These are phyloP conservation scores for Hypericum androsaemum DNA, from an alignment of 345 rosid genomes.

Conservation along the genomic window DNA sequence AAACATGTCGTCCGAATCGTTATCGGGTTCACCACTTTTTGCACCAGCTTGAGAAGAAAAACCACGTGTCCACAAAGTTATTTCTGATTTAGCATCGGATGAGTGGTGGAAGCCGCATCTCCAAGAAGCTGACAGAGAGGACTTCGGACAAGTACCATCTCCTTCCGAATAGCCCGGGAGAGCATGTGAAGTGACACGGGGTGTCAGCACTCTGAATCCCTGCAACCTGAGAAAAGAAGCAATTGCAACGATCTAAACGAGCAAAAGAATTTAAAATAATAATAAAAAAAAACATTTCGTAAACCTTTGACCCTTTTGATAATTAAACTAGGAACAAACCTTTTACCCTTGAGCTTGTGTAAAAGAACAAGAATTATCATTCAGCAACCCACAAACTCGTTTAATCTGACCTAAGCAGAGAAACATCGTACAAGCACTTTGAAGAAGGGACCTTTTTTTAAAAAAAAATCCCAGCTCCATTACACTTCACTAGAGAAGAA, in stretches of 20 bases:
- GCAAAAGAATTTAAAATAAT: background rate
- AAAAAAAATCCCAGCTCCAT: too few relatives aligned
- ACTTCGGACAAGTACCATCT: background rate
- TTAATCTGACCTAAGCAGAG: too few relatives aligned
- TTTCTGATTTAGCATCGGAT: background rate
- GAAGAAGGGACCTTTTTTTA: too few relatives aligned
- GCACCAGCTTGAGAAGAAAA: constrained; percentile 7
- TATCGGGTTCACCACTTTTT: background rate
- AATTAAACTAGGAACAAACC: too few relatives aligned
- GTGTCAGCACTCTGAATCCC: constrained; percentile 3
- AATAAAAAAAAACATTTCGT: background rate
- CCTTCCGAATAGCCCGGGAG: background rate
- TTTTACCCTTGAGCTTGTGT: too few relatives aligned
- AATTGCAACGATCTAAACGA: background rate
- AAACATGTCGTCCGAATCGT: background rate
- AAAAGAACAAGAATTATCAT: too few relatives aligned
- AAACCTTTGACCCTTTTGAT: too few relatives aligned
- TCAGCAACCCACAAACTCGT: too few relatives aligned
- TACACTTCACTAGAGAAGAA: too few relatives aligned
- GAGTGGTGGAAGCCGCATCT: background rate
- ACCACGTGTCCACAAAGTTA: background rate
- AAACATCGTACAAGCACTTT: too few relatives aligned
- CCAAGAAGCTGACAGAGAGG: background rate
- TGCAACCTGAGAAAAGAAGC: background rate
- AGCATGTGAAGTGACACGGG: constrained; percentile 1